Percentiles rank a stretch among this genome's conserved stretches.
Conservation (phyloP, 1,139 yeast genomes). For the Tardiomyces blankii region DNA sequence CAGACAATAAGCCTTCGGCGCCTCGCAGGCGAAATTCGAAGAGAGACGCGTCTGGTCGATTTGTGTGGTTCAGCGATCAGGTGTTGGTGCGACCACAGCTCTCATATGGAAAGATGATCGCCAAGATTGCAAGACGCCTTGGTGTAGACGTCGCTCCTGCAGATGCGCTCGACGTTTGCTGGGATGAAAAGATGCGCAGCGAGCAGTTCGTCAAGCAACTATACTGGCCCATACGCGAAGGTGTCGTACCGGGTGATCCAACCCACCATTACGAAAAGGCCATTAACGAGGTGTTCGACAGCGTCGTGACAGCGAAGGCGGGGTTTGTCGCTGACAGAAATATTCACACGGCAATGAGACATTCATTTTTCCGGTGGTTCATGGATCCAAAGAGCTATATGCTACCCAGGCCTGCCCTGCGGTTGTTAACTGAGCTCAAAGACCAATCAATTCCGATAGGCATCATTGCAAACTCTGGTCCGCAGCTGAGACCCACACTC, state of each 20-base stretch:
- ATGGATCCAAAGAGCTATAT: conserved; percentile 5
- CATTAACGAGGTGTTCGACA: not conserved
- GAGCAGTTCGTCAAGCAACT: not conserved
- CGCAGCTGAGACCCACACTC: not conserved
- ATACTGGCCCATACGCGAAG: not conserved
- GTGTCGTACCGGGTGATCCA: not conserved
- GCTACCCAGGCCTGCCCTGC: conserved; percentile 9
- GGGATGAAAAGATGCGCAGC: not conserved
- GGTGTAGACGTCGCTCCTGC: conserved; percentile 3
- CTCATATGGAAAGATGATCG: conserved; percentile 5
- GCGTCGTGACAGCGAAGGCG: not conserved
- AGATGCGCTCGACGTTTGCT: not conserved
- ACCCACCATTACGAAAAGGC: not conserved
- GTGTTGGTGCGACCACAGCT: conserved; percentile 10
- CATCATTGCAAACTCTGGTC: conserved; percentile 20
- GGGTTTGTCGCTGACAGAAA: not conserved
- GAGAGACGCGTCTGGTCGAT: conserved; percentile 3
- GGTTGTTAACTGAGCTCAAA: conserved; percentile 10
- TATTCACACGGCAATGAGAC: not conserved
- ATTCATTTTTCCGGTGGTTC: not conserved
- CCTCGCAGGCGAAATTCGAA: too few relatives aligned
- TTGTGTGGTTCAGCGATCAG: conserved; percentile 17
- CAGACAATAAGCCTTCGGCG: too few relatives aligned
- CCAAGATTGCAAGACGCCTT: not conserved
- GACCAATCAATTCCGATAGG: conserved; percentile 17